Conservation (phyloP, 2,329 filamentous ascomycete species). For the Bipolaris victoriae region DNA sequence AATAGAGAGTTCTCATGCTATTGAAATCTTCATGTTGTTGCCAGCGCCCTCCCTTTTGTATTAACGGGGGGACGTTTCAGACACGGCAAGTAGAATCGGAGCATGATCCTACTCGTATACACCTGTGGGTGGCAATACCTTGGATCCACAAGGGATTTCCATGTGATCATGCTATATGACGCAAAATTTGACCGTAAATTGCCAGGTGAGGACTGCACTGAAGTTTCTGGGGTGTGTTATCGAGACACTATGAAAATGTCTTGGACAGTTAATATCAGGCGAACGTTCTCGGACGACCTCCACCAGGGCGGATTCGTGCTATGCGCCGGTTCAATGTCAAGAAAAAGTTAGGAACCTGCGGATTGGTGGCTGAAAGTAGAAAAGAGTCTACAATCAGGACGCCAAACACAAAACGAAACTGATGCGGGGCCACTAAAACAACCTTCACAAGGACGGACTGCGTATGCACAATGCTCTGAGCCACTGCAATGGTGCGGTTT, state of each 20-base stretch:
- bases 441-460: not conserved
- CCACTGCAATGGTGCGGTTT: not conserved
- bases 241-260: not conserved
- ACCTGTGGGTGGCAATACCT: not conserved
- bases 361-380: not conserved
- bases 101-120: not conserved
- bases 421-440: not conserved
- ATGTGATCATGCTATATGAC: not conserved
- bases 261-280: not conserved
- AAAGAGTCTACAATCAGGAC: not conserved
- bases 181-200: not conserved
- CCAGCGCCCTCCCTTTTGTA: not conserved
- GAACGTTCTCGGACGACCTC: not conserved
- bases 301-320: not conserved
- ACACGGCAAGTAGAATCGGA: not conserved
- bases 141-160: not conserved
- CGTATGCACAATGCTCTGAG: not conserved
- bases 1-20: not conserved
- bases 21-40: not conserved
- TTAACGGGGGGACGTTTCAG: not conserved
- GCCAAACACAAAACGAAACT: not conserved
- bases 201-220: not conserved
- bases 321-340: not conserved
- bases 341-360: not conserved
- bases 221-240: not conserved